Evolutionary conservation across 2,329 filamentous ascomycete genomes (phyloP), one percentile per base, ranked within the genome.

Genomic region (Monilinia polystroma): DNA sequence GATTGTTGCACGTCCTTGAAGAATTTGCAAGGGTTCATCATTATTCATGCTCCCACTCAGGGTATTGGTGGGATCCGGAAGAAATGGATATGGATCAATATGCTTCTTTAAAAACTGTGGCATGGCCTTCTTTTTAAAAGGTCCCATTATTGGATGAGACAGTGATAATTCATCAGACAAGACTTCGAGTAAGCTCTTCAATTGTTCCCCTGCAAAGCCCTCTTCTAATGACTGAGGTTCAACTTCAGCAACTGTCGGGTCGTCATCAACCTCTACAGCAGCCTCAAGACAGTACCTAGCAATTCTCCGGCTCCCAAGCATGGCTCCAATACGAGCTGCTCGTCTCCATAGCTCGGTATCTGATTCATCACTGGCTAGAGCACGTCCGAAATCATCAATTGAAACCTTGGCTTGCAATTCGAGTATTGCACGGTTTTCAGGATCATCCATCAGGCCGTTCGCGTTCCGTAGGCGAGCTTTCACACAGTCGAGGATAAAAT

Each of bases 401-500:
- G 87, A 83, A 66, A 79, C 67, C 29, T 72, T 72, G 18, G 71
- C 70, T 78, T 76, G 73, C 18, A 73, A 69, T 49, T 72, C 69
- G 0, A 76, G 64, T 3, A 76, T 76, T 4, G 77, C 70, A n/a
- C 79, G 76, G 10, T 76, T 72, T 23, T 83, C 77, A 10, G 79
- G 76, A 10, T 76, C 72, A 5, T 72, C 68, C 23, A 62, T 63
- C 26, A 41, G 63, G 12, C 73, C 68, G 3, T 72, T 69, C 41
- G 79, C 80, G 14, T 80, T 77, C 57, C 79, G 72, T 23, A 83
- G 70, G 54, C 79, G 82, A 77, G 85, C 80, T 72, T 83, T 87
- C 71, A 90, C 85, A 67, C 80, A 81, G 76, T 99, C 94, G n/a
- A 99, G 82, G 67, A 90, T 82, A 75, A 96, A 97, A 75, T 98